phyloP scores from a whole-genome alignment of 148 eudicot species.

The Chenopodium berlandieri region DNA sequence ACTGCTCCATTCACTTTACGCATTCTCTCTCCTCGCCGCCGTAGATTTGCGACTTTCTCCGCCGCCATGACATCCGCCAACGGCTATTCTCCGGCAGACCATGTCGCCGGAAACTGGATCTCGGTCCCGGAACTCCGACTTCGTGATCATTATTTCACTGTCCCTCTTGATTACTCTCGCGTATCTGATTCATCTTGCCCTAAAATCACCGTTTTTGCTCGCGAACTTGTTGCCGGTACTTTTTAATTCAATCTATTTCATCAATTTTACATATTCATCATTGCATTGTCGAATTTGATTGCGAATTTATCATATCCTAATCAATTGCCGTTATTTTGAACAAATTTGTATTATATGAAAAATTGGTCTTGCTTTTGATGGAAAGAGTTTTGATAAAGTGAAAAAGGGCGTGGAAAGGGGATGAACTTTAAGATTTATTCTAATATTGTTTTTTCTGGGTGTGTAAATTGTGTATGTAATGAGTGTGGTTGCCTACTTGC shows the following conservation, averaged over 20 bases:
- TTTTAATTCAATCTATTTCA: neutral
- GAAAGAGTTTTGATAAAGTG: neutral
- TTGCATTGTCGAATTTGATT: neutral
- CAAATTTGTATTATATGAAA: neutral
- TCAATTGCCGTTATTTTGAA: neutral
- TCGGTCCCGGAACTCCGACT: constrained; percentile 89
- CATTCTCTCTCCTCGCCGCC: constrained; percentile 20
- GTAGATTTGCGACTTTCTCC: constrained; percentile 22
- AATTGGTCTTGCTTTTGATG: neutral
- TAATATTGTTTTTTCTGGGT: neutral
- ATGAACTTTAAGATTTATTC: neutral
- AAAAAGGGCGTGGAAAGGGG: neutral
- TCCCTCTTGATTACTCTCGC: constrained; percentile 79
- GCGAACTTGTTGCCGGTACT: constrained; percentile 85
- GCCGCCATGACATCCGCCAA: constrained; percentile 33
- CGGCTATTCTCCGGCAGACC: constrained; percentile 29
- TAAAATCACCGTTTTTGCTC: constrained; percentile 75
- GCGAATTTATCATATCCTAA: neutral
- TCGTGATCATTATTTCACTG: constrained; percentile 77
- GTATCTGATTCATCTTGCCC: constrained; percentile 31
- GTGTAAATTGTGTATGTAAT: neutral
- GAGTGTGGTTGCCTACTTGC: neutral
- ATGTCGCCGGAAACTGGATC: constrained; percentile 62
- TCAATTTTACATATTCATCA: too few species aligned
- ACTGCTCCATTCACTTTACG: neutral